Conservation (phyloP, 2,329 filamentous ascomycete genomes). For the Colletotrichum liaoningense region DNA sequence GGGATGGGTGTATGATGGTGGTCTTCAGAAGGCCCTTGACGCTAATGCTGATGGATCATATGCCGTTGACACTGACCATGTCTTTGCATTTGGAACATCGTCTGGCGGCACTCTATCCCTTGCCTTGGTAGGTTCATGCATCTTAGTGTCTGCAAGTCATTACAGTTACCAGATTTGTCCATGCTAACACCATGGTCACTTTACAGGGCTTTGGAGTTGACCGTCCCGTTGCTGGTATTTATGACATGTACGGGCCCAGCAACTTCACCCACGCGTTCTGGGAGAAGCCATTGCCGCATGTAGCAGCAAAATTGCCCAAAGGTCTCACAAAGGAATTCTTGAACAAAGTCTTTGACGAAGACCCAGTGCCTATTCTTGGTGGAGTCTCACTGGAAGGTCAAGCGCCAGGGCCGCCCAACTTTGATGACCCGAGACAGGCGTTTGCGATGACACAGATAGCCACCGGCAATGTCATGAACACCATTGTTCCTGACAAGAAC, state of each 20-base stretch:
- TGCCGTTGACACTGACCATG: slow-evolving; percentile 41
- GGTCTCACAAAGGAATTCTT: slow-evolving; percentile 45
- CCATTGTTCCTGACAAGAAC: slow-evolving; percentile 41
- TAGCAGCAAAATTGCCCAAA: slow-evolving; percentile 42
- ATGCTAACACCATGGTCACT: background rate
- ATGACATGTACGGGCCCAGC: slow-evolving; percentile 54
- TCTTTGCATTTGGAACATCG: slow-evolving; percentile 51
- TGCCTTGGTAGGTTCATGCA: slow-evolving; percentile 44
- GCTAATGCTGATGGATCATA: slow-evolving; percentile 15
- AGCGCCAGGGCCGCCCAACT: slow-evolving; percentile 45
- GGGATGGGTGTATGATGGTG: slow-evolving; percentile 47
- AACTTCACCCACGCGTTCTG: slow-evolving; percentile 52
- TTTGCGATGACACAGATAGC: slow-evolving; percentile 56
- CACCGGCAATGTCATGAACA: slow-evolving; percentile 49
- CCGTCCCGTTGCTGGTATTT: slow-evolving; percentile 50
- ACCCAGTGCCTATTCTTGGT: slow-evolving; percentile 49
- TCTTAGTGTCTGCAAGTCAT: background rate
- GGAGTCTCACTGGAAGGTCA: slow-evolving; percentile 56
- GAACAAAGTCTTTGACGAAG: slow-evolving; percentile 47
- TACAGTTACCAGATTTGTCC: no score
- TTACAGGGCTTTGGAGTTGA: slow-evolving; percentile 50
- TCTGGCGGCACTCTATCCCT: slow-evolving; percentile 50
- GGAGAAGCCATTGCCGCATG: slow-evolving; percentile 45
- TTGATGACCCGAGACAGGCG: slow-evolving; percentile 49
- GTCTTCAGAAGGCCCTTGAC: slow-evolving; percentile 40